These are phyloP conservation scores for Plectranthus barbatus DNA, from an alignment of 257 asterid species.

Conservation along the genomic window DNA sequence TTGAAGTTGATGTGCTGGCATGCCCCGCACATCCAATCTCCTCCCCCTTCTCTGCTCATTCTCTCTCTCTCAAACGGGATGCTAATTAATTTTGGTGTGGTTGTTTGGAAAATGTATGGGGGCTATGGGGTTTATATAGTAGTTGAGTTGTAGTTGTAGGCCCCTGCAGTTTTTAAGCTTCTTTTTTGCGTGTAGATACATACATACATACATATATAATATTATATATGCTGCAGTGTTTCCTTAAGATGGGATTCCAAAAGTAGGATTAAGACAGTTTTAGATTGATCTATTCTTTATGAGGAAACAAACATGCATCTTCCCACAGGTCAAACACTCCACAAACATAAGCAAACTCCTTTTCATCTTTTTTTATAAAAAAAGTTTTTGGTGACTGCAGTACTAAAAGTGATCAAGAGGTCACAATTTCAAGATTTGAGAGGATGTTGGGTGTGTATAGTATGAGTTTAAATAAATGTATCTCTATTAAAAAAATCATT, in stretches of 20 bases:
- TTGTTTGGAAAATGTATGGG: not conserved
- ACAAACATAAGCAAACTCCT: no score
- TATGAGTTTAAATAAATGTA: no score
- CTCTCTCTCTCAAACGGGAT: no score
- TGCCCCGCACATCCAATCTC: constrained; percentile 86
- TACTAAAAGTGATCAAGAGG: no score
- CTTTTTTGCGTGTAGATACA: not conserved
- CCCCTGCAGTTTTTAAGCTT: constrained; percentile 1
- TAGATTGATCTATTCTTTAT: constrained; percentile 10
- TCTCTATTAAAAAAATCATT: no score
- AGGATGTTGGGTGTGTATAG: no score
- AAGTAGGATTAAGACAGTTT: constrained; percentile 23
- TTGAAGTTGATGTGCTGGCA: constrained; percentile 79
- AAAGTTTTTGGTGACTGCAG: no score
- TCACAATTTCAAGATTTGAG: no score
- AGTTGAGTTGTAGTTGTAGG: constrained; percentile 27
- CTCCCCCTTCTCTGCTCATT: constrained; percentile 59
- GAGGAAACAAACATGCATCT: constrained; percentile 17
- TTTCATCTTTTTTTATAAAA: no score
- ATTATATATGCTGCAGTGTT: not conserved
- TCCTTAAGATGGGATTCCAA: constrained; percentile 17
- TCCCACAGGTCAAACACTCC: not conserved
- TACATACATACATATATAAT: no score
- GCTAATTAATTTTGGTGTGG: not conserved
- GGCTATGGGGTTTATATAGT: constrained; percentile 41